phyloP scores from a whole-genome alignment of 2,329 filamentous ascomycete genomes.

The Penicillium digitatum region DNA sequence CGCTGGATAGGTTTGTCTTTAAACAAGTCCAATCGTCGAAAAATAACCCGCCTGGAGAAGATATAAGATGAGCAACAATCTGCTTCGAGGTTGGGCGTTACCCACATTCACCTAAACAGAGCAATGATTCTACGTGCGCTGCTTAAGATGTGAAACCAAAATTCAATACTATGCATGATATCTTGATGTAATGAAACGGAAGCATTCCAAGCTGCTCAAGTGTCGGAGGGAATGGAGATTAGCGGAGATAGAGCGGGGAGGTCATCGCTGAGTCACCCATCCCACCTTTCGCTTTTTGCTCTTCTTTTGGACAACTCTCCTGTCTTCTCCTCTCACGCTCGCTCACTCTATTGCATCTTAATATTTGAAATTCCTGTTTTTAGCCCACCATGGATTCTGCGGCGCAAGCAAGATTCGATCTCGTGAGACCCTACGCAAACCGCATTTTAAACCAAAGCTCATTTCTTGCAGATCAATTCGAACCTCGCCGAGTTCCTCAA shows the following conservation, averaged over 20 bases:
- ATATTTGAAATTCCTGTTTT: background rate
- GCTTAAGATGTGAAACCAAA: background rate
- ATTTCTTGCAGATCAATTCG: constrained; percentile 56
- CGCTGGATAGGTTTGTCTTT: background rate
- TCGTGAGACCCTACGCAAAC: background rate
- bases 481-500: constrained; percentile 81
- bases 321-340: background rate
- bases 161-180: background rate
- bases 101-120: background rate
- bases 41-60: background rate
- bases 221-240: background rate
- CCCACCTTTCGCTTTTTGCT: background rate
- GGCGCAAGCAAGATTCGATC: background rate
- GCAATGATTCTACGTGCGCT: background rate
- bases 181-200: background rate
- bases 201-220: background rate
- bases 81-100: background rate
- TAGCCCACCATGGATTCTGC: background rate
- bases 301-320: background rate
- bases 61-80: background rate
- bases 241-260: background rate
- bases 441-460: background rate
- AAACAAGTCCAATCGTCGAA: background rate
- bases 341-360: background rate
- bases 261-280: background rate